Conservation (phyloP, 805 yeast species). For the Wickerhamiella lipophila region DNA sequence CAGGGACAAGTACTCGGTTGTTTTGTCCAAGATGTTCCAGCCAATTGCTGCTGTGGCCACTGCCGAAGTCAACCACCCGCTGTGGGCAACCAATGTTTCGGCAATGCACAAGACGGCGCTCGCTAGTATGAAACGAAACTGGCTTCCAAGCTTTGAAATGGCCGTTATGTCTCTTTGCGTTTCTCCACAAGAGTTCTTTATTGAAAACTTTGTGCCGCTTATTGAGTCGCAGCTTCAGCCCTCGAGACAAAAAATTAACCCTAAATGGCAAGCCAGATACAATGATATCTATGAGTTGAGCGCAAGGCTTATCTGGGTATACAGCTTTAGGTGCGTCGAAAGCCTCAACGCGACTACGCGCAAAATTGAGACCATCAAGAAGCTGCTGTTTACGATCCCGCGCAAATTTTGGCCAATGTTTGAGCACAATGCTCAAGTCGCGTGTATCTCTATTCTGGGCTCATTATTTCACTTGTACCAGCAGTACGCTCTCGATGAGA, state of each 20-base stretch:
- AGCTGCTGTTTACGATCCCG: constrained; percentile 38
- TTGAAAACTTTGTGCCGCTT: constrained; percentile 55
- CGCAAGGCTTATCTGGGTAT: constrained; percentile 79
- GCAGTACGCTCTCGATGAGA: constrained; percentile 67
- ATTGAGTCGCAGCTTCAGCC: constrained; percentile 45
- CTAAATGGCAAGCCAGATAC: constrained; percentile 42
- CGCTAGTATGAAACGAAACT: constrained; percentile 38
- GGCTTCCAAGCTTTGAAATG: constrained; percentile 57
- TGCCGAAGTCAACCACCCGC: constrained; percentile 92
- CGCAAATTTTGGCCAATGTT: constrained; percentile 68
- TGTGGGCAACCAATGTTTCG: constrained; percentile 76
- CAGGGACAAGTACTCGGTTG: constrained; percentile 72
- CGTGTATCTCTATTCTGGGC: constrained; percentile 62
- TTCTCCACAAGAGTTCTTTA: constrained; percentile 63
- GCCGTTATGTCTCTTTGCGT: constrained; percentile 67
- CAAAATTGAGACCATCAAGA: constrained; percentile 53
- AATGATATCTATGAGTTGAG: constrained; percentile 50
- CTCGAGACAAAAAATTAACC: constrained; percentile 39
- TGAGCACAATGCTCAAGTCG: constrained; percentile 47
- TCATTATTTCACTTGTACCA: constrained; percentile 67
- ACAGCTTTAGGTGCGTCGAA: constrained; percentile 72
- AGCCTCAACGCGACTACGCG: constrained; percentile 78
- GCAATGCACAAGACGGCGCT: constrained; percentile 41
- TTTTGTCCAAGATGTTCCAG: constrained; percentile 55
- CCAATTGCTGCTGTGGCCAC: constrained; percentile 78